A percentile compares a stretch with the other conserved stretches of the same genome.
Evolutionary conservation across 371 early-diverging fungal genomes (phyloP).

Genomic region (Blakeslea trispora): DNA sequence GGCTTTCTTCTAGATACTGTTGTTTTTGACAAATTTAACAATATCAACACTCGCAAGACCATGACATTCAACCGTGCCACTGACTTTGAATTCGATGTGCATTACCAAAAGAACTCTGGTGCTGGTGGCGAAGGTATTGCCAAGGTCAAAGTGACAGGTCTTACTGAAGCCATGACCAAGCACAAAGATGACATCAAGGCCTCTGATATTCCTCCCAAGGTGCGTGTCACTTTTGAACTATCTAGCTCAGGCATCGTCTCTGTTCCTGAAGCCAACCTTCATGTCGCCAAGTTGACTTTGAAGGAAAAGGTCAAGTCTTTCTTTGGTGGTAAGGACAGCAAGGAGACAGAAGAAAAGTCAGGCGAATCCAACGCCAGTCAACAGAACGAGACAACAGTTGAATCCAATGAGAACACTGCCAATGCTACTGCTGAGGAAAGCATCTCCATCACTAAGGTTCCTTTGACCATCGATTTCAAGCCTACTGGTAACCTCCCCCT

Average conservation of each 20-base stretch:
- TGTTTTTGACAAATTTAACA: conserved; percentile 66
- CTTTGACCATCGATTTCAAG: conserved; percentile 45
- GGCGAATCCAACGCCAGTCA: conserved; percentile 8
- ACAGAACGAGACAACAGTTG: conserved; percentile 20
- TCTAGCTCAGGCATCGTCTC: conserved; percentile 68
- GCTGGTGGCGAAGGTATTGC: conserved; percentile 51
- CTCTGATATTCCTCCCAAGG: conserved; percentile 71
- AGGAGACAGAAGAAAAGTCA: conserved; percentile 20
- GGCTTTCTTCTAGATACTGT: conserved; percentile 56
- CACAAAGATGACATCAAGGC: conserved; percentile 55
- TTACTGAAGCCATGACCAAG: conserved; percentile 69
- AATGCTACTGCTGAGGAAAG: conserved; percentile 23
- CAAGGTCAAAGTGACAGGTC: conserved; percentile 68
- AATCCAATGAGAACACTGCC: background rate
- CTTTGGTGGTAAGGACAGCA: conserved; percentile 64
- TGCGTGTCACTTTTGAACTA: conserved; percentile 77
- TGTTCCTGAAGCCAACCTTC: conserved; percentile 59
- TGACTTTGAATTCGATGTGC: conserved; percentile 80
- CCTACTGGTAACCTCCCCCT: conserved; percentile 50
- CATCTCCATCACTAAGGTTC: conserved; percentile 43
- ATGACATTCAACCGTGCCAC: conserved; percentile 80
- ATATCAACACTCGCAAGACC: conserved; percentile 78
- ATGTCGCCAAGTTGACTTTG: conserved; percentile 50
- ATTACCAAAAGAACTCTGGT: conserved; percentile 52
- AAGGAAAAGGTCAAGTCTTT: conserved; percentile 73